A percentile compares a stretch with the other conserved stretches of the same genome.
phyloP scores from a whole-genome alignment of 176 grass and related monocot genomes.

The Luzula sylvatica region DNA sequence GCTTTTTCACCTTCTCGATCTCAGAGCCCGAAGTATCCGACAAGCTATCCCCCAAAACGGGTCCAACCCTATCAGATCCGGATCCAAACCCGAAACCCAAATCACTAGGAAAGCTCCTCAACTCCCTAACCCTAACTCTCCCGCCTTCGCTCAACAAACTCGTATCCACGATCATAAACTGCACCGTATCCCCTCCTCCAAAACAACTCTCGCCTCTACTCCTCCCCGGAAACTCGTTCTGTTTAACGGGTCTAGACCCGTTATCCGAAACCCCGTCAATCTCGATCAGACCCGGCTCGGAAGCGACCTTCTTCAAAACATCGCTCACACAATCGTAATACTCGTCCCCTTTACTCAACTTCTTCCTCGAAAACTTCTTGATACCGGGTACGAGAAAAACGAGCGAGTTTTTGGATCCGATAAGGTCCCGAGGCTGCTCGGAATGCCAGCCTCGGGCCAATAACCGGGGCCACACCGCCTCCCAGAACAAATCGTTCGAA shows the following conservation, averaged over 20 bases:
- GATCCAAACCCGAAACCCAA: conserved; percentile 23
- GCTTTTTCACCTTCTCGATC: conserved; percentile 27
- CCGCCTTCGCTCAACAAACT: conserved; percentile 59
- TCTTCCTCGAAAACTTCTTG: conserved; percentile 76
- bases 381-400: conserved; percentile 59
- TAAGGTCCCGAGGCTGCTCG: conserved; percentile 73
- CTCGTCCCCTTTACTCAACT: conserved; percentile 61
- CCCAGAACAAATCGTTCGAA: conserved; percentile 96
- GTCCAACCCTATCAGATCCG: conserved; percentile 18
- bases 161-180: conserved; percentile 92
- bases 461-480: conserved; percentile 92
- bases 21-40: conserved; percentile 32
- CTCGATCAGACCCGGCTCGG: conserved; percentile 59
- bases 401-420: conserved; percentile 50
- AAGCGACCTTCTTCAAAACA: conserved; percentile 65
- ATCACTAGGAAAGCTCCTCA: conserved; percentile 68
- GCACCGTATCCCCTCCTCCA: conserved; percentile 37
- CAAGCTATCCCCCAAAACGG: conserved; percentile 34
- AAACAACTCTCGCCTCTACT: conserved; percentile 6
- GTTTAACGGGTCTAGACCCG: conserved; percentile 25
- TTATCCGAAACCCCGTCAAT: conserved; percentile 34
- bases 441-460: conserved; percentile 94
- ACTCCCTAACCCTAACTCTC: conserved; percentile 46
- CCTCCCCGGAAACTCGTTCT: conserved; percentile 9
- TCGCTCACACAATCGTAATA: conserved; percentile 93